Conservation (phyloP, 805 yeast species). For the Yueomyces sinensis region DNA sequence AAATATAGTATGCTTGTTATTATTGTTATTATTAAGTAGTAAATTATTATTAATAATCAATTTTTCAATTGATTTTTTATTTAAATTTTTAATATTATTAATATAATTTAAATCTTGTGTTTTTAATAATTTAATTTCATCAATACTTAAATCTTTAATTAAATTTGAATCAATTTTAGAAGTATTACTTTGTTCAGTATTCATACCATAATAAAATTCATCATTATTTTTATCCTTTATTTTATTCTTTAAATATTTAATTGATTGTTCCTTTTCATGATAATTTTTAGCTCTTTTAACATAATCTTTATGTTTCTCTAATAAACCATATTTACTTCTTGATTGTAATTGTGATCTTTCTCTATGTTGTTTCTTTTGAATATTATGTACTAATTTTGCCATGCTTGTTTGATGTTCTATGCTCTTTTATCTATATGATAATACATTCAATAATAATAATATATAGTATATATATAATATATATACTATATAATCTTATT, state of each 20-base stretch:
- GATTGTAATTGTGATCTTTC: slow-evolving; percentile 81
- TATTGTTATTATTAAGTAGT: slow-evolving; percentile 26
- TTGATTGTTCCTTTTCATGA: slow-evolving; percentile 42
- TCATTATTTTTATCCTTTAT: slow-evolving; percentile 75
- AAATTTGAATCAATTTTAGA: slow-evolving; percentile 44
- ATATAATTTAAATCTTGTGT: slow-evolving; percentile 86
- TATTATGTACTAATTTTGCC: slow-evolving; percentile 76
- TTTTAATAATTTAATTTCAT: slow-evolving; percentile 71
- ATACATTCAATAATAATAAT: too few relatives aligned
- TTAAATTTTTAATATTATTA: slow-evolving; percentile 32
- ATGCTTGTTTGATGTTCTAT: too few relatives aligned
- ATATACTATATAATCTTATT: too few relatives aligned
- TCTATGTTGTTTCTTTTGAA: slow-evolving; percentile 91
- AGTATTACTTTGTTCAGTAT: slow-evolving; percentile 24
- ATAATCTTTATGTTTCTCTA: slow-evolving; percentile 88
- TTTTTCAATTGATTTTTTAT: not conserved
- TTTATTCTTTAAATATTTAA: slow-evolving; percentile 62
- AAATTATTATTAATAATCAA: too few relatives aligned
- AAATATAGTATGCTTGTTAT: slow-evolving; percentile 65
- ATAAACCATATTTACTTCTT: slow-evolving; percentile 64
- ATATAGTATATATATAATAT: too few relatives aligned
- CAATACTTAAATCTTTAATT: slow-evolving; percentile 50
- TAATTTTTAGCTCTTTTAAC: slow-evolving; percentile 55
- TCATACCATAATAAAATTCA: slow-evolving; percentile 93
- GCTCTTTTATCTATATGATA: too few relatives aligned